Conservation (phyloP, 352 stramenopile genomes). For the Globisporangium paroecandrum region DNA sequence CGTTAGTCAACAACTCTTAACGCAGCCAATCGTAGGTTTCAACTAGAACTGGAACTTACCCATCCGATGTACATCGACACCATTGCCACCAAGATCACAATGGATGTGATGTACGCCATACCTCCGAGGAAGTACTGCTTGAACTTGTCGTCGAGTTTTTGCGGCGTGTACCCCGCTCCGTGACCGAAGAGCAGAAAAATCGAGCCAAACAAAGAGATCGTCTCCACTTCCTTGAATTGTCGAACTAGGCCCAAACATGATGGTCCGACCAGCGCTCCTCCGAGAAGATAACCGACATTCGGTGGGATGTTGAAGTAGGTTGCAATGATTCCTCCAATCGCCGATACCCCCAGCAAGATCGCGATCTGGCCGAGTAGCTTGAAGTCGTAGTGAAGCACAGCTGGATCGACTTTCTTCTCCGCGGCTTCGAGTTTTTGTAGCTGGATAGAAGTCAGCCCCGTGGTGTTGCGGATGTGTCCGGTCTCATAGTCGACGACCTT, state of each 20-base stretch:
- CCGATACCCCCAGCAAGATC: slow-evolving; percentile 72
- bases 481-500: slow-evolving; percentile 85
- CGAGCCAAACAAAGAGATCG: slow-evolving; percentile 91
- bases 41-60: slow-evolving; percentile 24
- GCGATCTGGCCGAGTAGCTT: slow-evolving; percentile 82
- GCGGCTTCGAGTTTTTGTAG: slow-evolving; percentile 72
- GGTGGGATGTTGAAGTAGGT: slow-evolving; percentile 87
- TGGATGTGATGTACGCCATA: slow-evolving; percentile 68
- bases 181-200: slow-evolving; percentile 93
- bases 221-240: slow-evolving; percentile 91
- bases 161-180: slow-evolving; percentile 66
- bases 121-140: slow-evolving; percentile 70
- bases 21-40: neutral
- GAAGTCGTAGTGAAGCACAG: slow-evolving; percentile 86
- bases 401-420: slow-evolving; percentile 80
- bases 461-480: slow-evolving; percentile 70
- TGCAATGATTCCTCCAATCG: slow-evolving; percentile 86
- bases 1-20: neutral
- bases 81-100: slow-evolving; percentile 65
- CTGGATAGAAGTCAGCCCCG: slow-evolving; percentile 55
- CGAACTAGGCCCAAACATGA: slow-evolving; percentile 83
- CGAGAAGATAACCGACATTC: slow-evolving; percentile 90
- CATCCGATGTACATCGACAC: slow-evolving; percentile 74
- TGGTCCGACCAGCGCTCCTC: slow-evolving; percentile 87
- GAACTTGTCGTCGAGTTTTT: slow-evolving; percentile 63